Evolutionary conservation across 2,329 filamentous ascomycete genomes (phyloP).

Genomic region (Anthostomella pinea): DNA sequence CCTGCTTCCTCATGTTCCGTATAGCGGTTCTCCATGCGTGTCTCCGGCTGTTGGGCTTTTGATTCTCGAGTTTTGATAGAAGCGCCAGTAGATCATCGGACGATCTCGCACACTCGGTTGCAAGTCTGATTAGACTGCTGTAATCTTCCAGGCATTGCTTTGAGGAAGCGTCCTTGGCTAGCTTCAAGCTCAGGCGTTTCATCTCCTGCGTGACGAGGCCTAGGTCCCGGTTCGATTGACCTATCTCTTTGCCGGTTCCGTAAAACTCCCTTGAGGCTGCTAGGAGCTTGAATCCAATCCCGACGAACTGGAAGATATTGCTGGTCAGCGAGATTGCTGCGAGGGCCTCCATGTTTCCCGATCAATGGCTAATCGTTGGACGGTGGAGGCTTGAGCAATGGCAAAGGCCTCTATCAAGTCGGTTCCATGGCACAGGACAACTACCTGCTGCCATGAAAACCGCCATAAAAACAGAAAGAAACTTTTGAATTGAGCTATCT

Average conservation of each 20-base stretch:
- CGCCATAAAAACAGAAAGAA: too few relatives aligned
- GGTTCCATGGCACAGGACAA: too few relatives aligned
- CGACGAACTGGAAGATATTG: conserved; percentile 14
- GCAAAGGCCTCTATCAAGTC: too few relatives aligned
- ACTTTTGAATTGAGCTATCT: too few relatives aligned
- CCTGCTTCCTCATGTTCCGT: conserved; percentile 2
- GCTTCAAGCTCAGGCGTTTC: conserved; percentile 4
- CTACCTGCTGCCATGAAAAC: too few relatives aligned
- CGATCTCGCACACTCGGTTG: conserved; percentile 7
- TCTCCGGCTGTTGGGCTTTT: conserved; percentile 1
- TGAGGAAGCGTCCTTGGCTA: conserved; percentile 1
- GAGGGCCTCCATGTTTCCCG: conserved; percentile 16
- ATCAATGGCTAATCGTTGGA: too few relatives aligned
- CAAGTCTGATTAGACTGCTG: conserved; percentile 7
- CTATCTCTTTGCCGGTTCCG: conserved; percentile 4
- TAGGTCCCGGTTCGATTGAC: conserved; percentile 5
- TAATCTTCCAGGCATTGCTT: too few relatives aligned
- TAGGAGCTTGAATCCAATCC: conserved; percentile 8
- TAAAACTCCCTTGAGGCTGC: conserved; percentile 9
- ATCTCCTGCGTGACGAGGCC: conserved; percentile 8
- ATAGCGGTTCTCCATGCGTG: conserved; percentile 3
- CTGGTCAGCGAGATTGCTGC: conserved; percentile 12
- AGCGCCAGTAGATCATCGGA: conserved; percentile 10
- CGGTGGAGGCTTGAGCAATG: too few relatives aligned
- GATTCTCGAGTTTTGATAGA: conserved; percentile 6